Evolutionary conservation across 768 basidiomycete species (phyloP).

Genomic region (Podaxis sp.): DNA sequence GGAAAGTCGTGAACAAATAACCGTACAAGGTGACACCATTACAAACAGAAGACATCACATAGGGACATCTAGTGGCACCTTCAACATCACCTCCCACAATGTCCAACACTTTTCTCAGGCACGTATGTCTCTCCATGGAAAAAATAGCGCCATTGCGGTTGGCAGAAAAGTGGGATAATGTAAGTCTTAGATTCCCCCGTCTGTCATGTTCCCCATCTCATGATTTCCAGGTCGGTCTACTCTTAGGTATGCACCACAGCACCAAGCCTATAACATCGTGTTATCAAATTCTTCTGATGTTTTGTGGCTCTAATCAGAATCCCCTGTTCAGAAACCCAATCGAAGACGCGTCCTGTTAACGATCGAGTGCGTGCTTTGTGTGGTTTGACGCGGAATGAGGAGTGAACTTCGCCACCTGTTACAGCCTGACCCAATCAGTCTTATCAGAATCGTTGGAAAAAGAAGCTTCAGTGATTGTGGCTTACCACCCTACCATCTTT

Average conservation of each 20-base stretch:
- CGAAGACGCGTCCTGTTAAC: constrained; percentile 59
- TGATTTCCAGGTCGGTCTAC: constrained; percentile 60
- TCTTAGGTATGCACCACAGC: constrained; percentile 54
- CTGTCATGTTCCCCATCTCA: constrained; percentile 18
- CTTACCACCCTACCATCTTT: constrained; percentile 89
- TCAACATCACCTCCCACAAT: constrained; percentile 21
- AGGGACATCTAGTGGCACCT: background rate
- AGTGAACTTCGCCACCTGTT: constrained; percentile 7
- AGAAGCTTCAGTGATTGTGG: constrained; percentile 65
- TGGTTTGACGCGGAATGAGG: background rate
- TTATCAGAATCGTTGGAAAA: constrained; percentile 63
- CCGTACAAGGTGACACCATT: background rate
- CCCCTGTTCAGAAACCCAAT: constrained; percentile 46
- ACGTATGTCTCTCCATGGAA: constrained; percentile 70
- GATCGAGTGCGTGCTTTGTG: constrained; percentile 54
- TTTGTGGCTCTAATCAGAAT: constrained; percentile 37
- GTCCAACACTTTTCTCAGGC: constrained; percentile 42
- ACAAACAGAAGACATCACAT: background rate
- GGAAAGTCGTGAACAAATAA: background rate
- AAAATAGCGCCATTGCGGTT: constrained; percentile 83
- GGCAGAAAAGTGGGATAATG: constrained; percentile 95
- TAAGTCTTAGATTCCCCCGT: constrained; percentile 38
- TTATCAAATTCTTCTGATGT: constrained; percentile 7
- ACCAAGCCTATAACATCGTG: background rate
- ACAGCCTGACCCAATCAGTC: constrained; percentile 73